Evolutionary conservation across 2,329 filamentous ascomycete species (phyloP), one percentile per base, ranked within the genome.

Genomic region (Chaetomiaceae sp.): DNA sequence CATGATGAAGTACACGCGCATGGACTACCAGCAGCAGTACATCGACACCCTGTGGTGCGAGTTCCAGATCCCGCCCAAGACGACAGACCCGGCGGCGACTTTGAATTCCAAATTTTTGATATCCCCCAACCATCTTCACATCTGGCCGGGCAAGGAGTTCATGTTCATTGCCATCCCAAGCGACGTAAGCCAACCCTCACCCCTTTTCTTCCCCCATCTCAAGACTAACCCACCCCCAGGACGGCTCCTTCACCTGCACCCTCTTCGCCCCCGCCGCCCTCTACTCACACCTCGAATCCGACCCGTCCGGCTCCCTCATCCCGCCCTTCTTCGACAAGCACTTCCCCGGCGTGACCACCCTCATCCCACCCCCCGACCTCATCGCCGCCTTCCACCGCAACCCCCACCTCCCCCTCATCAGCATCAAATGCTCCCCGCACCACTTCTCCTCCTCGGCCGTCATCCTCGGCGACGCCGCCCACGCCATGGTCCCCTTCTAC

Each of bases 131-230:
- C 91, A 97, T 67, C 78, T 99, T 1, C 94, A 99, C 70, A 99
- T 99, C 67, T 99, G 94, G 94, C 94, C 94, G 0, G 91, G 89
- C 29, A 85, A 85, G 63, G 84, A 91, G 38, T 92, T 94, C 65
- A 97, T 99, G 95, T 99, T 99, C 72, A 99, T 99, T 65, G 95
- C 94, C 17, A 91, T 99, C 39, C 92, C 94, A 0, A 85, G 81
- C 61, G 73, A 79, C 53, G 81, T 83, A 67, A 61, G 77, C n/a
- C 3, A 6, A 7, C n/a, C 6, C 9, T 3, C 1, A 7, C 8
- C 20, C 39, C 8, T 34, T 4, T 20, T 3, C 11, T 6, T 23
- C 8, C 7, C 5, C 1, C 27, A 20, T 19, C 9, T 37, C 43
- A 4, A 5, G 42, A 11, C 57, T 65, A 45, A 63, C 9, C 27